Evolutionary conservation across 2,329 filamentous ascomycete species (phyloP), one percentile per base, ranked within the genome.

Genomic region (Grosmannia serpens): DNA sequence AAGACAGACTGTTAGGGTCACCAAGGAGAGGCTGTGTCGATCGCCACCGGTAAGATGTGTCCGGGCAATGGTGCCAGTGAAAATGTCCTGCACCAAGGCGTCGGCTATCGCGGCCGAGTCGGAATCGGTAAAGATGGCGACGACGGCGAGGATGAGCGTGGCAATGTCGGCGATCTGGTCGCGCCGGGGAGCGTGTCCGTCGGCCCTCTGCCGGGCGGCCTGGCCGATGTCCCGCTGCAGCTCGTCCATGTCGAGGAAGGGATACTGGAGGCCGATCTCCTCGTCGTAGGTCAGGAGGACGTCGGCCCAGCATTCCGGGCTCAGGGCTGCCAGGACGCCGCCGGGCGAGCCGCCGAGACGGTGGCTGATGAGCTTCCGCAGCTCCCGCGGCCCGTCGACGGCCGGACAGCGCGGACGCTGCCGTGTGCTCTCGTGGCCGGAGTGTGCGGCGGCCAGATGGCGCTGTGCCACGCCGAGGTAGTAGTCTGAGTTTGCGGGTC

Each of bases 181-280:
- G 8, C 29, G 24, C 3, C n/a, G 35, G 20, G 24, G 22, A 29
- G 7, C 11, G 24, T 47, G 11, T 15, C n/a, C 15, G 35, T 33
- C 53, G 11, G 27, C 22, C 13, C 26, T 31, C 24, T 20, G 35
- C 7, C 10, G 10, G 7, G 13, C 27, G 9, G 20, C 27, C 20
- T 17, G n/a, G 26, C 24, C 6, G 17, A 56, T 44, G 26, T 56
- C 44, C 10, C 13, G 11, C 11, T 26, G 24, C n/a, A 56, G 26
- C 10, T 26, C 11, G 17, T 49, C 26, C 5, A 56, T 17, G 11
- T 56, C 54, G 26, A 56, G 27, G 29, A 56, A 56, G 2, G 54
- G 54, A 35, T 56, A 56, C 29, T 56, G 44, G 11, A 56, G 54
- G 10, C 54, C 54, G n/a, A 56, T 29, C 26, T 56, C 54, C 22